These are phyloP conservation scores for Usnea hakonensis DNA, from an alignment of 495 filamentous ascomycete species.

Conservation along the genomic window DNA sequence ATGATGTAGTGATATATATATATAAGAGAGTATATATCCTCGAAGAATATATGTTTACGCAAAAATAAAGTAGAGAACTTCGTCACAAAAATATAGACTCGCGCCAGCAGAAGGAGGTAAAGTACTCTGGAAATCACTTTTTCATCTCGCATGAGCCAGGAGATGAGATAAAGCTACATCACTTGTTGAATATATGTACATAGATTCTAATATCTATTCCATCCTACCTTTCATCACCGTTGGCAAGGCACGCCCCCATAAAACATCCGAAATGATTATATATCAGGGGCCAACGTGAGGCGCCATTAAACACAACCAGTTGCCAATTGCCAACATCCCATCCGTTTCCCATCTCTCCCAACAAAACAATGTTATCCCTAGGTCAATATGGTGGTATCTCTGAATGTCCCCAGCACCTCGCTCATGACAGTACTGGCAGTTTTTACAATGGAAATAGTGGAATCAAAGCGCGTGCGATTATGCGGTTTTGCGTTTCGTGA, in stretches of 20 bases:
- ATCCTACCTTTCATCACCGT: background rate
- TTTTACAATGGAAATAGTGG: slow-evolving; percentile 5
- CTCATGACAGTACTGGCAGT: slow-evolving; percentile 9
- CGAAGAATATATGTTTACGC: too few species aligned
- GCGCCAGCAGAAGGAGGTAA: background rate
- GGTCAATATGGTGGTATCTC: slow-evolving; percentile 15
- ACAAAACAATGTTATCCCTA: slow-evolving; percentile 11
- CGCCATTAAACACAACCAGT: background rate
- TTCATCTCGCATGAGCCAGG: background rate
- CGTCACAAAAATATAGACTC: too few species aligned
- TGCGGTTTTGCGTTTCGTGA: background rate
- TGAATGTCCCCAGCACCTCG: slow-evolving; percentile 15
- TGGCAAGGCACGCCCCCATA: background rate
- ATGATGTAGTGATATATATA: too few species aligned
- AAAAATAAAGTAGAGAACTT: too few species aligned
- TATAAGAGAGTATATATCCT: too few species aligned
- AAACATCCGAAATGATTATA: slow-evolving; percentile 11
- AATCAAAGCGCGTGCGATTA: background rate
- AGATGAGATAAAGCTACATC: background rate
- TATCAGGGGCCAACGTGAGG: slow-evolving; percentile 9
- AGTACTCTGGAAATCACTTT: background rate
- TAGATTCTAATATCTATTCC: slow-evolving; percentile 10
- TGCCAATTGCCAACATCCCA: background rate
- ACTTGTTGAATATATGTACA: slow-evolving; percentile 8
- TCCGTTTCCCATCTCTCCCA: background rate